Evolutionary conservation across 2,329 filamentous ascomycete species (phyloP).

Genomic region (Ascocoryne sarcoides): DNA sequence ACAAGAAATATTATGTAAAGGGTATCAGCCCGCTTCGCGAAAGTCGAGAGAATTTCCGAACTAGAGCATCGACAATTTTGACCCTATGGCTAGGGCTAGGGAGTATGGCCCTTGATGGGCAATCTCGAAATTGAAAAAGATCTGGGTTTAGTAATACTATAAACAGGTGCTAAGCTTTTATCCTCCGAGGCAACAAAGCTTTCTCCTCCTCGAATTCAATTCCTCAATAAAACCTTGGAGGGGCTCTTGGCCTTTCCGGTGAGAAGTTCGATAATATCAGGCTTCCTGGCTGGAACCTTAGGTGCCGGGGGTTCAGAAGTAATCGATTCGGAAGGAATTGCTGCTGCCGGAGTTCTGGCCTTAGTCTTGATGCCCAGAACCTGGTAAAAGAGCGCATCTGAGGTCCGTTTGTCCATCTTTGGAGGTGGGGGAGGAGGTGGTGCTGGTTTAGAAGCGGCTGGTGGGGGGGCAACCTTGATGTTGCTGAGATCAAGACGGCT

Average conservation of each 20-base stretch:
- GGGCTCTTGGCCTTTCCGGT: slow-evolving; percentile 39
- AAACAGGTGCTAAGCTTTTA: too few relatives aligned
- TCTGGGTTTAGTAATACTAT: too few relatives aligned
- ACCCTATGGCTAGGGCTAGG: too few relatives aligned
- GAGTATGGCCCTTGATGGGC: too few relatives aligned
- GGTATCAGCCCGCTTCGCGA: too few relatives aligned
- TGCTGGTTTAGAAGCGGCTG: slow-evolving; percentile 32
- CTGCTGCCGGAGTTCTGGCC: slow-evolving; percentile 41
- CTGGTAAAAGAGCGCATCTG: slow-evolving; percentile 82
- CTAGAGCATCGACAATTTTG: too few relatives aligned
- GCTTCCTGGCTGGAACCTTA: slow-evolving; percentile 36
- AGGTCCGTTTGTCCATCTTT: slow-evolving; percentile 53
- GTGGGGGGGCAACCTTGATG: slow-evolving; percentile 60
- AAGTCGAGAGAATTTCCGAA: too few relatives aligned
- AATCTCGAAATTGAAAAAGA: too few relatives aligned
- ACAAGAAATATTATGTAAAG: too few relatives aligned
- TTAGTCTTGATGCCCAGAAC: slow-evolving; percentile 61
- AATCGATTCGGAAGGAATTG: slow-evolving; percentile 63
- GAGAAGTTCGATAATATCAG: slow-evolving; percentile 80
- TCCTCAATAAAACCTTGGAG: too few relatives aligned
- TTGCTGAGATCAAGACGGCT: slow-evolving; percentile 88
- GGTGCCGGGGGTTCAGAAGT: slow-evolving; percentile 34
- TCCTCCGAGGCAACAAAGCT: too few relatives aligned
- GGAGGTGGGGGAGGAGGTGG: slow-evolving; percentile 39
- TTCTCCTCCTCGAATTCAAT: too few relatives aligned